Base-by-base conservation (phyloP, 2,329 filamentous ascomycete species). In the Fusarium siculi region DNA sequence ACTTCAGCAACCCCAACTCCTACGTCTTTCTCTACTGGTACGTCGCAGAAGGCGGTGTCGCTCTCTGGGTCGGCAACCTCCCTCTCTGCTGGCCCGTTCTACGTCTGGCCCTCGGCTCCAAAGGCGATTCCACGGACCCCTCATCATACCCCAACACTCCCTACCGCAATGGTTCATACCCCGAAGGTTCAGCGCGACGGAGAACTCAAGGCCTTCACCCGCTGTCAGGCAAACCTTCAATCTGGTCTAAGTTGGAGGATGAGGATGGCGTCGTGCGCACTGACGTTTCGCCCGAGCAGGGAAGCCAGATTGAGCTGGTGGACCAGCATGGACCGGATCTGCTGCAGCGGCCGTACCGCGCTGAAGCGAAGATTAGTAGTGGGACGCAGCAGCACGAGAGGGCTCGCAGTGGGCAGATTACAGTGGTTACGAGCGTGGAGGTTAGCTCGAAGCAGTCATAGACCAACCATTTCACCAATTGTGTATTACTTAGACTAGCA, bases 11-110 rank as follows among this genome's bases (percentile, higher is more conserved):
- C 25, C 87, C 87, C 2, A 90, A 89, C 76, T 87, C 87, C 6
- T 81, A 82, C 19, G 79, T 86, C 42, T 91, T 89, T 83, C 85
- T 89, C 0, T 86, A 86, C 72, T 91, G 89, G 89, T 90, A 90
- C 71, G 85, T 89, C 14, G 85, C 88, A 34, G 89, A 91, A 76
- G 85, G 86, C 18, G 88, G 86, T 49, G 89, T 89, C 0, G 88
- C 89, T 10, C 83, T 91, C 44, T 84, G 90, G 54, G 89, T 91
- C 21, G 85, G 88, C 34, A 91, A 91, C 67, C 82, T 91, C 10
- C 89, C 89, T 0, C 87, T 90, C 54, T 87, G 85, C 70, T 91
- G 88, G 85, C 86, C 87, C 1, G 81, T 91, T 25, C 82, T 90
- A 36, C 85, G 87, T 47, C 83, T 84, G 14, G 66, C 87, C 0